These are phyloP conservation scores for Silene latifolia DNA, from an alignment of 148 eudicot species.

Conservation along the genomic window DNA sequence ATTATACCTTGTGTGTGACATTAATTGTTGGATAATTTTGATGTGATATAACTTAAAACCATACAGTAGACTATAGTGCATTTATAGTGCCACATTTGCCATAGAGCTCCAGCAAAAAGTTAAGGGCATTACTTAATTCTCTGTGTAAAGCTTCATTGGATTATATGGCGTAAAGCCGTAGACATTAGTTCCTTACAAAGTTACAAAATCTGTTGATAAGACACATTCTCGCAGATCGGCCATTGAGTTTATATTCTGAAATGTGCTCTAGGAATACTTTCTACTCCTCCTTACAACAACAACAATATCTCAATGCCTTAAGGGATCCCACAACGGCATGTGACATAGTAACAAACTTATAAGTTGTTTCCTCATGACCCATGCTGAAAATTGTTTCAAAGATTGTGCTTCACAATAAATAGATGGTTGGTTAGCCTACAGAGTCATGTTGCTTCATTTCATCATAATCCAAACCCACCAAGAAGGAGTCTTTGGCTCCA, in stretches of 20 bases:
- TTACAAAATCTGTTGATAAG: background rate
- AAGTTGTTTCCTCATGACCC: too few relatives aligned
- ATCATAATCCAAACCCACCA: too few relatives aligned
- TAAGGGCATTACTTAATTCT: background rate
- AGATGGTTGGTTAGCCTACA: too few relatives aligned
- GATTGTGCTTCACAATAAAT: too few relatives aligned
- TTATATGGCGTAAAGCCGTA: too few relatives aligned
- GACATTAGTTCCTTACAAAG: slow-evolving; percentile 2
- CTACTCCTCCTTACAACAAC: background rate
- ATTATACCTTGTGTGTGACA: slow-evolving; percentile 13
- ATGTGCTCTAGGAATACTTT: background rate
- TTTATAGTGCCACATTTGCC: slow-evolving; percentile 5
- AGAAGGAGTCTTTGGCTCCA: too few relatives aligned
- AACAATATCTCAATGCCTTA: too few relatives aligned
- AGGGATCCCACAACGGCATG: too few relatives aligned
- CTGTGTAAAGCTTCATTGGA: background rate
- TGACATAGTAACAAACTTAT: too few relatives aligned
- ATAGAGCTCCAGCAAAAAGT: slow-evolving; percentile 11
- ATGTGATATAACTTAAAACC: background rate
- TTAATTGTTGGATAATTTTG: background rate
- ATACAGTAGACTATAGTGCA: background rate
- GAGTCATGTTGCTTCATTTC: too few relatives aligned
- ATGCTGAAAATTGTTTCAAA: too few relatives aligned
- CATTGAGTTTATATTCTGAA: background rate
- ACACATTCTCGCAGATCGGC: background rate